Base-by-base conservation (phyloP, 805 yeast species). In the Saccharomyces eubayanus region DNA sequence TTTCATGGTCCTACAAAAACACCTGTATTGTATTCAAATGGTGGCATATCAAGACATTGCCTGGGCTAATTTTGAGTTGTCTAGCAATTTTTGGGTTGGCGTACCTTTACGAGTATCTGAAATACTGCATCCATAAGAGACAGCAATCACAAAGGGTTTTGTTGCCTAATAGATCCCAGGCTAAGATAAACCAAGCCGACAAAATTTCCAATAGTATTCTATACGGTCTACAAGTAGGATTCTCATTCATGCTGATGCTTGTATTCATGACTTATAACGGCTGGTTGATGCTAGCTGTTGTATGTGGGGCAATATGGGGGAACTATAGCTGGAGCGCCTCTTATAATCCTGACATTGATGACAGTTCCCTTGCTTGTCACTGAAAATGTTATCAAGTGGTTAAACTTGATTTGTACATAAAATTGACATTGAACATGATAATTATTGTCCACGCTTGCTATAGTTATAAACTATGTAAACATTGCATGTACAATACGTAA, bases 181-280 rank as follows among this genome's bases (percentile, higher is more conserved):
- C 24, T 9, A 36, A 36, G 43, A 36, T 36, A 6, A 36, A 36
- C 9, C 43, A 36, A 16, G 21, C 24, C 4, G 43, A 36, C 43
- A 36, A 36, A 36, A 21, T 36, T 3, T 36, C 68, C 50, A 72
- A 70, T 57, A 71, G 83, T 8, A 55, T 75, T 14, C 59, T 77
- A 40, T 86, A 86, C 63, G 90, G 84, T 1, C 55, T 79, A 9
- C 87, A 84, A 62, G 87, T 85, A 5, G 83, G 83, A 0, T 85
- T 82, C 62, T 83, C 89, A 3, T 84, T 85, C 62, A 71, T 83
- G 73, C 71, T 83, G 61, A 87, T 88, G 96, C 77, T 87, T 59
- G 80, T 89, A 0, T 88, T 87, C 61, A 88, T 88, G 96, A 86
- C 92, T 5, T 88, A 85, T 67, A 87, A 87, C 65, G 88, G 92